A percentile compares a stretch with the other conserved stretches of the same genome.
phyloP scores from a whole-genome alignment of 495 filamentous ascomycete genomes.

The Aspergillus ellipticus region DNA sequence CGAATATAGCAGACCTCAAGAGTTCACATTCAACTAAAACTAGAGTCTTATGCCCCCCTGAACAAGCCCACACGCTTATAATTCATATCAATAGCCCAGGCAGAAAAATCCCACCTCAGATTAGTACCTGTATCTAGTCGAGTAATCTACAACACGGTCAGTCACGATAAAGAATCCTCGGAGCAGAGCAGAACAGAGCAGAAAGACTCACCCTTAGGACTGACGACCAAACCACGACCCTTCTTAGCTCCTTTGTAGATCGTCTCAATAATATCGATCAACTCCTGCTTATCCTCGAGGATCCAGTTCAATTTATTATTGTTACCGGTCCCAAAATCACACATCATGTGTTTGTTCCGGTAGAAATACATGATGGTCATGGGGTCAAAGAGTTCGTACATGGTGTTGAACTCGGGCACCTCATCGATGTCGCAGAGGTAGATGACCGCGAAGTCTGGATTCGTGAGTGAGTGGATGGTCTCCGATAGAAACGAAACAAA shows the following conservation, averaged over 20 bases:
- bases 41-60: not conserved
- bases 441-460: constrained; percentile 64
- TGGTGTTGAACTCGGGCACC: constrained; percentile 95
- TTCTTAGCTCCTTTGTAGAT: constrained; percentile 98
- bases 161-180: constrained; percentile 10
- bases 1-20: too few species aligned
- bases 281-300: constrained; percentile 94
- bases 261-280: constrained; percentile 98
- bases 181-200: not conserved
- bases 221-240: constrained; percentile 90
- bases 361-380: constrained; percentile 90
- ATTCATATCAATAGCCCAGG: not conserved
- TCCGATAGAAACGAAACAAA: not conserved
- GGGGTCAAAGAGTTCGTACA: constrained; percentile 77
- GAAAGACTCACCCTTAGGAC: constrained; percentile 65
- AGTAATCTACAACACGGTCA: constrained; percentile 56
- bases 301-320: constrained; percentile 99
- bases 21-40: not conserved
- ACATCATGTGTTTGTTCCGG: constrained; percentile 98
- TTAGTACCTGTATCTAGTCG: constrained; percentile 77
- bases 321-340: constrained; percentile 95
- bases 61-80: not conserved
- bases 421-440: constrained; percentile 97
- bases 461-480: not conserved
- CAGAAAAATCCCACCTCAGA: constrained; percentile 2